Evolutionary conservation across 441 rosid species (phyloP).

Genomic region (Adansonia rubrostipa): DNA sequence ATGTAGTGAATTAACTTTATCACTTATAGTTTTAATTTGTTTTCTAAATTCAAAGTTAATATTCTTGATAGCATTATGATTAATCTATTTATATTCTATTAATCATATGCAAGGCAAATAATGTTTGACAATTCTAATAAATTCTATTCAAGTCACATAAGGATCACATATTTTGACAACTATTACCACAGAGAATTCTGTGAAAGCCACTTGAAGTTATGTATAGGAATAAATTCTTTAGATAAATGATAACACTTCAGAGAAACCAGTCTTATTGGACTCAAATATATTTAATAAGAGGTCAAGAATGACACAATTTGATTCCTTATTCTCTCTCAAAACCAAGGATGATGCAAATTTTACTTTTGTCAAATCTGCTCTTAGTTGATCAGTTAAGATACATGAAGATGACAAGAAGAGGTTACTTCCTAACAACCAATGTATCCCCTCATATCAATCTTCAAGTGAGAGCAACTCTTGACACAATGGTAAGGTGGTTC

Average conservation of each 20-base stretch:
- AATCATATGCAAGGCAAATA: slow-evolving; percentile 11
- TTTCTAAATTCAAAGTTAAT: slow-evolving; percentile 4
- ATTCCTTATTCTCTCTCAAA: slow-evolving; percentile 18
- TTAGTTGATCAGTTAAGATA: neutral
- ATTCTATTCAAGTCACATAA: slow-evolving; percentile 4
- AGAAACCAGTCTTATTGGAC: slow-evolving; percentile 14
- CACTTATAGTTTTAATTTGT: neutral
- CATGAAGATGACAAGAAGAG: neutral
- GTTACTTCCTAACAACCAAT: slow-evolving; percentile 5
- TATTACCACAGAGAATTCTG: neutral
- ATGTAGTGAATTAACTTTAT: neutral
- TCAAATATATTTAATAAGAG: slow-evolving; percentile 2
- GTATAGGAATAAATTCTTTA: slow-evolving; percentile 8
- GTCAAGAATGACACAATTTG: neutral
- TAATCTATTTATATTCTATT: neutral
- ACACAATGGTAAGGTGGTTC: neutral
- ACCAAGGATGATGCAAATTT: neutral
- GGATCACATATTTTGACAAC: neutral
- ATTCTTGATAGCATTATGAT: neutral
- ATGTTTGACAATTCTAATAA: slow-evolving; percentile 4
- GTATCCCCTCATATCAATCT: neutral
- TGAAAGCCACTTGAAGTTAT: neutral
- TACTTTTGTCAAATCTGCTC: neutral
- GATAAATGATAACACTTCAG: neutral
- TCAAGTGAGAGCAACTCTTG: neutral